These are phyloP conservation scores for Candida peoriensis DNA, from an alignment of 805 yeast species.

Conservation along the genomic window DNA sequence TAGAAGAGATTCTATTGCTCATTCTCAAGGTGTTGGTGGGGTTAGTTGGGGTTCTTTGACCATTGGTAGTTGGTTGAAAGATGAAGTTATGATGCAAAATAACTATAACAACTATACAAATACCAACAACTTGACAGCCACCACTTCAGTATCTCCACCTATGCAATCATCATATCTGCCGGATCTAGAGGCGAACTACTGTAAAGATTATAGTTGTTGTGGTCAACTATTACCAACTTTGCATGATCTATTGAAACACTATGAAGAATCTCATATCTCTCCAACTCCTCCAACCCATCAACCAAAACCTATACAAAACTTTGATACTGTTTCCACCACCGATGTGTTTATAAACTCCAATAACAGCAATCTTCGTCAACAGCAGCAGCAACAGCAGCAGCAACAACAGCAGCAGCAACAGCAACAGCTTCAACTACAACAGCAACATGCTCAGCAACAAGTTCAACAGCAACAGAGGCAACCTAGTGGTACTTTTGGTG, in stretches of 20 bases:
- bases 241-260: constrained; percentile 89
- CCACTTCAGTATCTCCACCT: constrained; percentile 46
- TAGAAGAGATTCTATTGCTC: constrained; percentile 88
- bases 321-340: constrained; percentile 89
- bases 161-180: constrained; percentile 79
- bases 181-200: constrained; percentile 89
- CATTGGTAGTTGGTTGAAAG: constrained; percentile 93
- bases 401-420: constrained; percentile 23
- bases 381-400: constrained; percentile 9
- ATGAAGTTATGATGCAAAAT: constrained; percentile 69
- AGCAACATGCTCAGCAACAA: constrained; percentile 18
- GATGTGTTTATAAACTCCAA: constrained; percentile 70
- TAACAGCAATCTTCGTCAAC: constrained; percentile 7
- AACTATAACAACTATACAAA: constrained; percentile 15
- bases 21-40: constrained; percentile 97
- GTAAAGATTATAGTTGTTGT: constrained; percentile 95
- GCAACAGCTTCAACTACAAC: constrained; percentile 20
- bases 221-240: constrained; percentile 88
- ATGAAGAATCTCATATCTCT: constrained; percentile 90
- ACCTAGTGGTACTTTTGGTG: too few species aligned
- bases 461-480: constrained; percentile 22
- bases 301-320: constrained; percentile 50
- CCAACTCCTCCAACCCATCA: constrained; percentile 47
- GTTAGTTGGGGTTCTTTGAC: constrained; percentile 95
- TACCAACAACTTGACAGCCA: constrained; percentile 9